Percentiles rank a stretch among this genome's conserved stretches.
Evolutionary conservation across 164 flowering plant genomes (phyloP).

Genomic region (Vitis cinerea): DNA sequence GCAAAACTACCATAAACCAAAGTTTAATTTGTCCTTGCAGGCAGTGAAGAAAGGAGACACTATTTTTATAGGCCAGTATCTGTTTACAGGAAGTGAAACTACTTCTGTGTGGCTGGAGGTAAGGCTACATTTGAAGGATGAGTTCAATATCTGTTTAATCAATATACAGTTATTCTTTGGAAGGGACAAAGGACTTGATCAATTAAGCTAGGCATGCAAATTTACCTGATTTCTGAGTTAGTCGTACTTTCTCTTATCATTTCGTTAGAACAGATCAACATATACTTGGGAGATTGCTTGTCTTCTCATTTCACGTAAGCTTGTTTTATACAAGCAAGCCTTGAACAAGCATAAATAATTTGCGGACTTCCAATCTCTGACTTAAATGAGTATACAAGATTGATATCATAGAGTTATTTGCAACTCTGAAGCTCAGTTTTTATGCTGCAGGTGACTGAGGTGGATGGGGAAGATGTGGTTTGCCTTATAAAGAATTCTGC

Average conservation of each 20-base stretch:
- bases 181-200: not conserved
- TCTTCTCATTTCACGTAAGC: not conserved
- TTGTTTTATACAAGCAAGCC: not conserved
- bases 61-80: conserved; percentile 74
- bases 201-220: not conserved
- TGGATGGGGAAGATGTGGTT: conserved; percentile 60
- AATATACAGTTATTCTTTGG: not conserved
- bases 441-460: conserved; percentile 45
- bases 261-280: not conserved
- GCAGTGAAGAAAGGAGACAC: conserved; percentile 80
- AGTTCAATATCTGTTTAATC: not conserved
- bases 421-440: not conserved
- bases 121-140: not conserved
- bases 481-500: conserved; percentile 62
- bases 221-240: not conserved
- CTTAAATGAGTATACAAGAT: not conserved
- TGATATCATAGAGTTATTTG: not conserved
- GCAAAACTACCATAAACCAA: not conserved
- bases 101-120: conserved; percentile 81
- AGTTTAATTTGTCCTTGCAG: conserved; percentile 29
- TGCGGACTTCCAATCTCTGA: not conserved
- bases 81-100: conserved; percentile 69
- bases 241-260: not conserved
- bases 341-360: not conserved
- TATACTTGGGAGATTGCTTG: not conserved